Evolutionary conservation across 192 early-diverging fungal species (phyloP).

Genomic region (Backusella tuberculispora): DNA sequence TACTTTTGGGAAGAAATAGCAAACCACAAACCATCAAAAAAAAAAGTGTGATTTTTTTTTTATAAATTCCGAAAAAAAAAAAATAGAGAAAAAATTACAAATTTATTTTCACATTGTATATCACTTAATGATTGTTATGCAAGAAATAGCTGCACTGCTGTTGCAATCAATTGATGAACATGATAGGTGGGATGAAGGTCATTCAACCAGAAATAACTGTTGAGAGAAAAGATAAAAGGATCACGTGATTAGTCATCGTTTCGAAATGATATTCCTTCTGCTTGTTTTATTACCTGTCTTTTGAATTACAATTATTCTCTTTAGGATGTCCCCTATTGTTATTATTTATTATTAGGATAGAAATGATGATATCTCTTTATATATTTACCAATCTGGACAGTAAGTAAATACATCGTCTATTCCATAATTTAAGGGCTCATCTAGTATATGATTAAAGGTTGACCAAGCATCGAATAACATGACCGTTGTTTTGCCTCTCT

Average conservation of each 20-base stretch:
- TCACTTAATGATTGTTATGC: no score
- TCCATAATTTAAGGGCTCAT: conserved; percentile 6
- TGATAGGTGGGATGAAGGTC: conserved; percentile 24
- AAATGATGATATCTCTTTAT: not conserved
- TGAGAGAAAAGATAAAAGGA: not conserved
- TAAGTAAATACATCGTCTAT: conserved; percentile 11
- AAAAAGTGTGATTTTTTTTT: not conserved
- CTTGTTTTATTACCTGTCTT: not conserved
- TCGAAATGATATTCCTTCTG: not conserved
- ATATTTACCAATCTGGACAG: conserved; percentile 24
- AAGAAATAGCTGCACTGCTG: not conserved
- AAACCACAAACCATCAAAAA: no score
- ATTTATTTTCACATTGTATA: no score
- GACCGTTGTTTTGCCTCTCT: conserved; percentile 6
- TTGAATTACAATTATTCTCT: not conserved
- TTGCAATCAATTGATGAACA: conserved; percentile 24
- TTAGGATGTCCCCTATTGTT: not conserved
- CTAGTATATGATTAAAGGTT: conserved; percentile 19
- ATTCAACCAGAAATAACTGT: conserved; percentile 33
- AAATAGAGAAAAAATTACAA: not conserved
- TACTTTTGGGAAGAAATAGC: no score
- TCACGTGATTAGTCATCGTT: not conserved
- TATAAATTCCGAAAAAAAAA: not conserved
- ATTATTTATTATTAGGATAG: no score
- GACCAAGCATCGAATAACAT: conserved; percentile 15